Evolutionary conservation across 371 early-diverging fungal genomes (phyloP).

Genomic region (Gilbertella persicaria): DNA sequence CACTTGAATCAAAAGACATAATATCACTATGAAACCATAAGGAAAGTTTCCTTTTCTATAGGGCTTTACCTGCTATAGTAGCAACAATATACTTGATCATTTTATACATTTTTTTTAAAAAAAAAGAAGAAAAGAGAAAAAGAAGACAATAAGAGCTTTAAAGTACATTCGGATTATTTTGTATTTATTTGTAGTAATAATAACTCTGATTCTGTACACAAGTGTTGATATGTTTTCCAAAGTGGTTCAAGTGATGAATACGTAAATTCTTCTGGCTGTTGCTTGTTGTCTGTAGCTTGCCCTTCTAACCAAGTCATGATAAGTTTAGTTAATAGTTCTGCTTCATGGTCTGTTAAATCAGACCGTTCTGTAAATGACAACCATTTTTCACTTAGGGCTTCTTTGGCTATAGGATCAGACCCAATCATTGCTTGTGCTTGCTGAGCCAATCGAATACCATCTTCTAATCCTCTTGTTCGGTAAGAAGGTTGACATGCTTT

Average conservation of each 20-base stretch:
- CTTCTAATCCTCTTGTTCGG: conserved; percentile 40
- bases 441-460: conserved; percentile 37
- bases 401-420: conserved; percentile 27
- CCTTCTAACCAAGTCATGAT: conserved; percentile 45
- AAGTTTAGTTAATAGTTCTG: conserved; percentile 34
- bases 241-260: background rate
- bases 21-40: too few relatives aligned
- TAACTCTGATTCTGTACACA: conserved; percentile 2
- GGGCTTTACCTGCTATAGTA: too few relatives aligned
- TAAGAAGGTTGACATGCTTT: conserved; percentile 38
- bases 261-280: conserved; percentile 1
- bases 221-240: conserved; percentile 18
- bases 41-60: too few relatives aligned
- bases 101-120: too few relatives aligned
- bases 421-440: conserved; percentile 41
- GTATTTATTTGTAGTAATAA: too few relatives aligned
- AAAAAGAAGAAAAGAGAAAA: too few relatives aligned
- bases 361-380: conserved; percentile 34
- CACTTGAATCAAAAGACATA: too few relatives aligned
- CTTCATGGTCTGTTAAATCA: conserved; percentile 27
- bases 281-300: conserved; percentile 9
- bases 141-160: too few relatives aligned
- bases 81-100: too few relatives aligned
- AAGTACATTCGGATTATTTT: too few relatives aligned
- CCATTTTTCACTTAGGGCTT: conserved; percentile 39